A percentile compares a stretch with the other conserved stretches of the same genome.
phyloP scores from a whole-genome alignment of 768 basidiomycete genomes.

The Termitomyces sp. region DNA sequence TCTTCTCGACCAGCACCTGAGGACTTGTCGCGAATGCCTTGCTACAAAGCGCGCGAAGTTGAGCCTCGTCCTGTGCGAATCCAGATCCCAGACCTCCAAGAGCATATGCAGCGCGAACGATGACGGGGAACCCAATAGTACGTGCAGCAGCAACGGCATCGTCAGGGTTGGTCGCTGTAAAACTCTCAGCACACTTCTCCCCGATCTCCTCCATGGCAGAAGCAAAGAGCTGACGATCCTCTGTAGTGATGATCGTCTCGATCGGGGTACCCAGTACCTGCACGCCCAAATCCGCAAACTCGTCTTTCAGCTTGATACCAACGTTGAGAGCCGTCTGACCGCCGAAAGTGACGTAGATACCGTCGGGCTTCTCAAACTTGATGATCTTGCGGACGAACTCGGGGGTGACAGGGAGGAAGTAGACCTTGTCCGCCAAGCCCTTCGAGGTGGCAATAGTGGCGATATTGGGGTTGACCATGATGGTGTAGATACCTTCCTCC shows the following conservation, averaged over 20 bases:
- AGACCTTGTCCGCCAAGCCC: slow-evolving; percentile 98
- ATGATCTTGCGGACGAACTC: slow-evolving; percentile 98
- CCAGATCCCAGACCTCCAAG: slow-evolving; percentile 94
- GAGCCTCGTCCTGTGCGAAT: slow-evolving; percentile 92
- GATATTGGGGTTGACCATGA: slow-evolving; percentile 98
- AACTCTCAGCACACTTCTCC: slow-evolving; percentile 90
- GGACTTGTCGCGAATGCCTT: slow-evolving; percentile 98
- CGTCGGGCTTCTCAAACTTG: slow-evolving; percentile 97
- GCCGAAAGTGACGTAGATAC: slow-evolving; percentile 98
- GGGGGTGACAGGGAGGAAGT: slow-evolving; percentile 97
- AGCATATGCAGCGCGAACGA: slow-evolving; percentile 95
- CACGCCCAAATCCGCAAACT: slow-evolving; percentile 86
- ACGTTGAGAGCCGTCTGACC: slow-evolving; percentile 97
- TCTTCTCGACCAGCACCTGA: slow-evolving; percentile 98
- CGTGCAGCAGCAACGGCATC: slow-evolving; percentile 83
- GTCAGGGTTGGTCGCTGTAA: slow-evolving; percentile 79
- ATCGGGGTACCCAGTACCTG: slow-evolving; percentile 96
- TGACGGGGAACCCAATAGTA: slow-evolving; percentile 90
- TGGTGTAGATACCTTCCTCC: slow-evolving; percentile 98
- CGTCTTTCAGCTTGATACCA: slow-evolving; percentile 96
- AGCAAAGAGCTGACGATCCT: slow-evolving; percentile 93
- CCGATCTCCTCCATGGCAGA: slow-evolving; percentile 94
- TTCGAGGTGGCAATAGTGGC: slow-evolving; percentile 98
- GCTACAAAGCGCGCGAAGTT: slow-evolving; percentile 81
- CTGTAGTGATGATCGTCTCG: slow-evolving; percentile 94